Conservation (phyloP, 352 stramenopile genomes). For the Thraustochytrium striatum region DNA sequence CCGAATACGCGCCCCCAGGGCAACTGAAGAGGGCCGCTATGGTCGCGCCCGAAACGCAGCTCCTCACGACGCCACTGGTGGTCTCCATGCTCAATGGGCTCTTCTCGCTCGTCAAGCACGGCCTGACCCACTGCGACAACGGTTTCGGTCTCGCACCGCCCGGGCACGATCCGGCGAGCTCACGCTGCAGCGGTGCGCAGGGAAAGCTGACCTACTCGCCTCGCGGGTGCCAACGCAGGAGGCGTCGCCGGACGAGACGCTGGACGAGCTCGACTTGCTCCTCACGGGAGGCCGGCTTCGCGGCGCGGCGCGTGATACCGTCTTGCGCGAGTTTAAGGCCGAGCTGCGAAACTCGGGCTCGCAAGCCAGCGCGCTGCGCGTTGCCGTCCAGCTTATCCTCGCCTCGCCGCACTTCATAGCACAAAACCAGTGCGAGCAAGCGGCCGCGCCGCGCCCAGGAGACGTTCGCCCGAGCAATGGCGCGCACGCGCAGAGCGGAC, state of each 20-base stretch:
- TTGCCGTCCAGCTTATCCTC: slow-evolving; percentile 57
- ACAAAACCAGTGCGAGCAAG: slow-evolving; percentile 48
- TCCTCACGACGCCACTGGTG: slow-evolving; percentile 59
- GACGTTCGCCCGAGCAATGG: background rate
- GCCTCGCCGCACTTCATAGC: slow-evolving; percentile 61
- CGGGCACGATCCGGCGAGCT: too few species aligned
- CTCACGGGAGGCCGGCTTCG: slow-evolving; percentile 59
- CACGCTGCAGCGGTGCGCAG: background rate
- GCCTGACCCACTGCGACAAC: slow-evolving; percentile 54
- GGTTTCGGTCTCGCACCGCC: slow-evolving; percentile 42
- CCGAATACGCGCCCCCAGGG: slow-evolving; percentile 54
- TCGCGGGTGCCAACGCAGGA: background rate
- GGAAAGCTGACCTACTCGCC: background rate
- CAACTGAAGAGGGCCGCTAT: slow-evolving; percentile 51
- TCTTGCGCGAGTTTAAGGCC: background rate
- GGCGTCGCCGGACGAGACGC: slow-evolving; percentile 16
- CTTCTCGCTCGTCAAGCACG: slow-evolving; percentile 52
- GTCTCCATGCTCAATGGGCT: slow-evolving; percentile 62
- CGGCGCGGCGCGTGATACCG: slow-evolving; percentile 48
- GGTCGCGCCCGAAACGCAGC: slow-evolving; percentile 57
- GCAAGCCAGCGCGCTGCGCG: background rate
- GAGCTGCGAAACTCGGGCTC: background rate
- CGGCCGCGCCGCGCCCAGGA: background rate
- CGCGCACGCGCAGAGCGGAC: slow-evolving; percentile 27
- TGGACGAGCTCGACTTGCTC: slow-evolving; percentile 60